Evolutionary conservation across 495 filamentous ascomycete species (phyloP), one percentile per base, ranked within the genome.

Genomic region (Aspergillus cristatus): DNA sequence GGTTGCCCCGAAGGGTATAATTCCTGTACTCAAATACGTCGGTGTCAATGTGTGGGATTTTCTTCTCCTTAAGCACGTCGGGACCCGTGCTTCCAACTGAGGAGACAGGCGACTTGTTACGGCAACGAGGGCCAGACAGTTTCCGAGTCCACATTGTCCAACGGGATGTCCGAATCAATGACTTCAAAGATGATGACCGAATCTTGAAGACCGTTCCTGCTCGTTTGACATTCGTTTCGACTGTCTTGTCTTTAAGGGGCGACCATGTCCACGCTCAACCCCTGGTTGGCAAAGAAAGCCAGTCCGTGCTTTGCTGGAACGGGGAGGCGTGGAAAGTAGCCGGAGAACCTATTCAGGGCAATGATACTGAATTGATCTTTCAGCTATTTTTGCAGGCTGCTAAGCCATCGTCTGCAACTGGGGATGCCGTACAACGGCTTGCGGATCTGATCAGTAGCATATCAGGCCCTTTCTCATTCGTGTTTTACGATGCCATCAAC

Each of bases 251-350:
- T 3, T 67, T 99, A 14, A 75, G 91, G 46, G 90, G 91, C 14
- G 70, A 78, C 25, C 67, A 73, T 41, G 48, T 93, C 32, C 74
- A 80, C 13, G 52, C 58, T 11, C 91, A 99, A 48, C 91, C 91
- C 1, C 71, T 94, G 14, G 58, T 70, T 28, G 78, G 85, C 47
- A 13, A 46, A 3, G 40, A 45, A 2, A 74, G 69, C n/a, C 71
- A 71, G 14, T 90, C 84, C 7, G 66, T 85, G 10, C 69, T 99
- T 12, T 96, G 90, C 69, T 99, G 91, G 90, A 97, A 97, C 49
- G 91, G 91, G n/a, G 91, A 99, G 55, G 93, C 88, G 7, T 99
- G 91, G 91, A 80, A 71, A 35, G 71, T 94, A 37, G 66, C 63
- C 14, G 56, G 71, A 11, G 41, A 67, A 18, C 36, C 52, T 1